phyloP scores from a whole-genome alignment of 805 yeast species.

The Yarrowia keelungensis region DNA sequence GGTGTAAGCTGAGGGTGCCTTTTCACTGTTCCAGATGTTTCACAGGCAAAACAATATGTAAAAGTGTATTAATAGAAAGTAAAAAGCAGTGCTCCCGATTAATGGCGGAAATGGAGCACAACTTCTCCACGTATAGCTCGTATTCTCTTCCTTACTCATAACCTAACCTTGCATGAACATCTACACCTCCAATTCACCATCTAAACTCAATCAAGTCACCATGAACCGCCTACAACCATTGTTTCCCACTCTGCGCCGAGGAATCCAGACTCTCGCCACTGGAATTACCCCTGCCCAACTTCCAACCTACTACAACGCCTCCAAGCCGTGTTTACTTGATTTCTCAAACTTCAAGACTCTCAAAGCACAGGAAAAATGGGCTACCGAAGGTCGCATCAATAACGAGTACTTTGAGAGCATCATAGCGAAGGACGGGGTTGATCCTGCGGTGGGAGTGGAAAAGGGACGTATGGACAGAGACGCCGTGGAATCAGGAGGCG shows the following conservation, averaged over 20 bases:
- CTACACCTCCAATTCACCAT: neutral
- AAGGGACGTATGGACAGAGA: conserved; percentile 30
- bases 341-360: neutral
- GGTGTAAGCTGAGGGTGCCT: no score
- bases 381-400: conserved; percentile 12
- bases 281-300: conserved; percentile 18
- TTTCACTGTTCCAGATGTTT: no score
- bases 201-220: conserved; percentile 9
- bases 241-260: conserved; percentile 4
- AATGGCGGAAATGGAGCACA: no score
- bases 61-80: no score
- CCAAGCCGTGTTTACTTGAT: conserved; percentile 24
- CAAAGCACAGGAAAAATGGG: conserved; percentile 19
- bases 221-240: conserved; percentile 9
- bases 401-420: conserved; percentile 21
- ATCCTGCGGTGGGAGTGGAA: conserved; percentile 28
- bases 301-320: conserved; percentile 33
- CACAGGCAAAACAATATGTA: neutral
- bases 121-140: no score
- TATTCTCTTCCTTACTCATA: neutral
- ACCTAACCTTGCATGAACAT: neutral
- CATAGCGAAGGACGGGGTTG: conserved; percentile 30
- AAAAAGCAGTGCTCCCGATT: no score
- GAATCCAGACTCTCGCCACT: conserved; percentile 11
- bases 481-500: conserved; percentile 21